Percentiles rank a stretch among this genome's conserved stretches.
These are phyloP conservation scores for Zizania palustris DNA, from an alignment of 202 grass and related monocot species.

Conservation along the genomic window DNA sequence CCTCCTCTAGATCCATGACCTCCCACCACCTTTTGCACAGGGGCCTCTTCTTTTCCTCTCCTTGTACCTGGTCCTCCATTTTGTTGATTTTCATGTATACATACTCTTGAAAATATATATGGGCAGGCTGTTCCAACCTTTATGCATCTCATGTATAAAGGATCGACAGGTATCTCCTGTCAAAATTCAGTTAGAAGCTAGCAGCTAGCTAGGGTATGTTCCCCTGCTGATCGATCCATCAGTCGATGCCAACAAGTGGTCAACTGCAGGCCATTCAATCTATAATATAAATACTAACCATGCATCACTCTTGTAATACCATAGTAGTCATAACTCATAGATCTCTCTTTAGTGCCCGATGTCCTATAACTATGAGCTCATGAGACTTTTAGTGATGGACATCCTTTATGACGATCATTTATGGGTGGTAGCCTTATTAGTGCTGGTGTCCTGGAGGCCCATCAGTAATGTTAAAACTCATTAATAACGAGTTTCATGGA, in stretches of 20 bases:
- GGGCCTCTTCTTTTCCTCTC: slow-evolving; percentile 37
- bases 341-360: too few species aligned
- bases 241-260: slow-evolving; percentile 35
- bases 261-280: slow-evolving; percentile 33
- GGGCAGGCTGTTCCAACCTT: slow-evolving; percentile 6
- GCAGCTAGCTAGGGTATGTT: slow-evolving; percentile 6
- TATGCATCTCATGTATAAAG: not conserved
- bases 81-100: slow-evolving; percentile 4
- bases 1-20: slow-evolving; percentile 51
- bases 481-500: too few species aligned
- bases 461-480: too few species aligned
- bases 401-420: too few species aligned
- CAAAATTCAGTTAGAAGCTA: slow-evolving; percentile 20
- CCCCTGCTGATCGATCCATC: not conserved
- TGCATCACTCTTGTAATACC: slow-evolving; percentile 10
- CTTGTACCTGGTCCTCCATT: slow-evolving; percentile 32
- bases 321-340: not conserved
- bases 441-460: too few species aligned
- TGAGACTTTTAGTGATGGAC: too few species aligned
- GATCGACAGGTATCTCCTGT: slow-evolving; percentile 13
- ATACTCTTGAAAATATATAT: slow-evolving; percentile 7
- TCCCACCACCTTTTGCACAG: slow-evolving; percentile 33
- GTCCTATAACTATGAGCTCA: too few species aligned
- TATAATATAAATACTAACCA: slow-evolving; percentile 18
- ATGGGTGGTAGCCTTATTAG: too few species aligned